These are phyloP conservation scores for Dysphania ambrosioides DNA, from an alignment of 148 eudicot species.

Conservation along the genomic window DNA sequence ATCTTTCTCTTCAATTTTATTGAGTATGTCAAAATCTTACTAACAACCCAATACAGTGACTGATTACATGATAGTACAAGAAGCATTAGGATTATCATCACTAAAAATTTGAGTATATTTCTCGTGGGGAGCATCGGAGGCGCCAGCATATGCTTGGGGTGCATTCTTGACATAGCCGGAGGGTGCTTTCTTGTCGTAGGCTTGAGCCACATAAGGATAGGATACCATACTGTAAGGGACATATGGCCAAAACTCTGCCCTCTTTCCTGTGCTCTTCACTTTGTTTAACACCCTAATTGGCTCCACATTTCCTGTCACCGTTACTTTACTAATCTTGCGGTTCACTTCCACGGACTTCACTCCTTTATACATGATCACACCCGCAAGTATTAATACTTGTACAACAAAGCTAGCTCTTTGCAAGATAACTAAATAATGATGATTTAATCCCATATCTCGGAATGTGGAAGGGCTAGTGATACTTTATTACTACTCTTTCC, in stretches of 20 bases:
- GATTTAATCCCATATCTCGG: not conserved
- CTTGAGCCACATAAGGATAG: not conserved
- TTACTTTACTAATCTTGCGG: not conserved
- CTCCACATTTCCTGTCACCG: conserved; percentile 5
- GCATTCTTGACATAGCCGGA: conserved; percentile 1
- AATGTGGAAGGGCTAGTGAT: not conserved
- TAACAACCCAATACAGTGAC: not conserved
- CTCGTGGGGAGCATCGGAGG: not conserved
- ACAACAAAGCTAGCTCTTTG: not conserved
- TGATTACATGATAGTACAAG: conserved; percentile 4
- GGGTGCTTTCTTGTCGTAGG: conserved; percentile 11
- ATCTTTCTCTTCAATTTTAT: not conserved
- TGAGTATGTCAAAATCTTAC: conserved; percentile 1
- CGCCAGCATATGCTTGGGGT: conserved; percentile 11
- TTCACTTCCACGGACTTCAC: conserved; percentile 8
- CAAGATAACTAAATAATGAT: too few relatives aligned
- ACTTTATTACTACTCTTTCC: too few relatives aligned
- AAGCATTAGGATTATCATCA: conserved; percentile 20
- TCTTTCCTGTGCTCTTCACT: conserved; percentile 9
- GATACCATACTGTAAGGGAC: not conserved
- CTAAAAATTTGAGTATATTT: conserved; percentile 9
- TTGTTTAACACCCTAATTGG: not conserved
- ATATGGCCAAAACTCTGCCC: conserved; percentile 9
- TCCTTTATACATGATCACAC: not conserved
- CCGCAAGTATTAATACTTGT: not conserved